phyloP scores from a whole-genome alignment of 2,329 filamentous ascomycete species.

The Oidium heveae region DNA sequence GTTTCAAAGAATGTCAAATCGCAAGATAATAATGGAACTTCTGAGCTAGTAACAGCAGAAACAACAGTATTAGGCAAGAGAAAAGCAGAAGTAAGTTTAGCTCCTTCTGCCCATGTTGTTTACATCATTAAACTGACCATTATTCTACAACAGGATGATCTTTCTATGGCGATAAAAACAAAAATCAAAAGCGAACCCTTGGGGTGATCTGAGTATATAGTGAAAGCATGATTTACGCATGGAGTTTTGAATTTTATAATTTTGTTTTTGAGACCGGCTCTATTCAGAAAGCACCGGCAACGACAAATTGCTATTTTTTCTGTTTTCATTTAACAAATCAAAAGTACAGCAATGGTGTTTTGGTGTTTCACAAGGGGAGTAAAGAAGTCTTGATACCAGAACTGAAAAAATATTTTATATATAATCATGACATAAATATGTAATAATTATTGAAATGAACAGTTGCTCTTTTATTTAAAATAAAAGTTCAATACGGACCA shows the following conservation, averaged over 20 bases:
- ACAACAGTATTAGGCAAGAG: conserved; percentile 41
- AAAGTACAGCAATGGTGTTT: conserved; percentile 5
- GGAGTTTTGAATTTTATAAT: not conserved
- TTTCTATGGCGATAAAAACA: conserved; percentile 7
- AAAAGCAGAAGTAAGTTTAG: conserved; percentile 35
- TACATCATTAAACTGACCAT: conserved; percentile 1
- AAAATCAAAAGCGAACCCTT: conserved; percentile 12
- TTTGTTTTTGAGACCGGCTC: not conserved
- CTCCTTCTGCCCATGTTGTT: too few relatives aligned
- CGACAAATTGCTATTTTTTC: not conserved
- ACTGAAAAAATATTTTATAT: not conserved
- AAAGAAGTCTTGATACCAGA: not conserved
- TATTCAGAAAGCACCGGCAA: not conserved
- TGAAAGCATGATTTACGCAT: not conserved
- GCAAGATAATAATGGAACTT: conserved; percentile 21
- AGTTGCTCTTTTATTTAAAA: too few relatives aligned
- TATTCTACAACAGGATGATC: conserved; percentile 8
- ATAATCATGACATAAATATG: too few relatives aligned
- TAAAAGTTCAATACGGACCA: too few relatives aligned
- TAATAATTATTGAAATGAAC: too few relatives aligned
- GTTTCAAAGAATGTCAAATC: conserved; percentile 39
- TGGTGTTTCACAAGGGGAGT: not conserved
- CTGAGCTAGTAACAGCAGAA: conserved; percentile 20
- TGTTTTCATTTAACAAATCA: not conserved
- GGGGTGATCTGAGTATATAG: not conserved